Evolutionary conservation across 495 filamentous ascomycete species (phyloP).

Genomic region (Thermothielavioides terrestris): DNA sequence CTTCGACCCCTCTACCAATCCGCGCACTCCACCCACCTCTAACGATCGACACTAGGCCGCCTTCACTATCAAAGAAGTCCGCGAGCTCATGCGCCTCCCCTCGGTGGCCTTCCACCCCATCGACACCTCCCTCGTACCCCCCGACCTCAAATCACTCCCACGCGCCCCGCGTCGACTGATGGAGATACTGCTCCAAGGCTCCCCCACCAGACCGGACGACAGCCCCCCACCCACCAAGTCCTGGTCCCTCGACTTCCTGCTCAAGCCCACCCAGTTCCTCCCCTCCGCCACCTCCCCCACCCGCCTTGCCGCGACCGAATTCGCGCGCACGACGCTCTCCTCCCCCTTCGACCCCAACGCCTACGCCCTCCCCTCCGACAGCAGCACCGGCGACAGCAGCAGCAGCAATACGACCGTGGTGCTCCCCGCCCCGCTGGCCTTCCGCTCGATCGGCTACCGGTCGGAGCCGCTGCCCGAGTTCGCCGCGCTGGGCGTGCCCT

Average conservation of each 20-base stretch:
- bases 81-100: conserved; percentile 76
- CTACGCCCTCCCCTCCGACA: conserved; percentile 42
- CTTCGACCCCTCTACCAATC: neutral
- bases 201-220: conserved; percentile 29
- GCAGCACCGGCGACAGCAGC: conserved; percentile 10
- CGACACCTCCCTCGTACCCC: conserved; percentile 53
- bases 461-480: conserved; percentile 70
- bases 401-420: too few species aligned
- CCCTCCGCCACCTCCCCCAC: conserved; percentile 35
- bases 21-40: neutral
- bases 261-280: conserved; percentile 63
- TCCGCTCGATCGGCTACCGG: conserved; percentile 89
- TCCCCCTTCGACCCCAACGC: conserved; percentile 45
- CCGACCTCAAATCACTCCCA: conserved; percentile 54
- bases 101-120: conserved; percentile 63
- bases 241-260: conserved; percentile 78
- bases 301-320: conserved; percentile 52
- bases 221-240: conserved; percentile 38
- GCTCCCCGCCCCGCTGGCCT: conserved; percentile 58
- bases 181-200: conserved; percentile 70
- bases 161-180: conserved; percentile 67
- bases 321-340: conserved; percentile 50
- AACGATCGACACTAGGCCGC: conserved; percentile 49
- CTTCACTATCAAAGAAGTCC: conserved; percentile 88
- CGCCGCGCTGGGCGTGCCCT: conserved; percentile 65